Evolutionary conservation across 805 yeast species (phyloP).

Genomic region (Yarrowia porcina): DNA sequence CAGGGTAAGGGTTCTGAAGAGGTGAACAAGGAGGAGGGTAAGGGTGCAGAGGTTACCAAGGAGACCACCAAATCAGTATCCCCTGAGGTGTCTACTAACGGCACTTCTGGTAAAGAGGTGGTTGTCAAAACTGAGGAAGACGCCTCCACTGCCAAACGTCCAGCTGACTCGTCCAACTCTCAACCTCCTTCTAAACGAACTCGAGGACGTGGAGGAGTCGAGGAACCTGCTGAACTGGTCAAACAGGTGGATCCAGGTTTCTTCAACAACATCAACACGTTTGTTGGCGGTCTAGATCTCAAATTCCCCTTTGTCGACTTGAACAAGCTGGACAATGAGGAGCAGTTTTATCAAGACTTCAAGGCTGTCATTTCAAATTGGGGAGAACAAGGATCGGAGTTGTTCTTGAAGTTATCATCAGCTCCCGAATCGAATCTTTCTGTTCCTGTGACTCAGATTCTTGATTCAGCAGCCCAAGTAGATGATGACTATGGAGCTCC

Average conservation of each 20-base stretch:
- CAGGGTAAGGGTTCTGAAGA: not conserved
- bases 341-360: constrained; percentile 7
- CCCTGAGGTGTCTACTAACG: too few relatives aligned
- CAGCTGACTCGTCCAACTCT: not conserved
- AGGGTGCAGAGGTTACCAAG: too few relatives aligned
- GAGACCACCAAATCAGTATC: not conserved
- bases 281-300: not conserved
- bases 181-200: constrained; percentile 14
- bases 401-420: constrained; percentile 4
- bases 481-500: not conserved
- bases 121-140: not conserved
- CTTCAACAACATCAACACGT: not conserved
- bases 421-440: constrained; percentile 21
- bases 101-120: not conserved
- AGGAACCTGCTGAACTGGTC: not conserved
- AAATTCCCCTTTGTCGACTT: not conserved
- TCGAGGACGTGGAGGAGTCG: constrained; percentile 12
- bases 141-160: not conserved
- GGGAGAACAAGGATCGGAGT: constrained; percentile 21
- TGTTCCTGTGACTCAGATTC: constrained; percentile 20
- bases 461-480: constrained; percentile 11
- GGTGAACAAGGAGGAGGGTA: not conserved
- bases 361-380: constrained; percentile 12
- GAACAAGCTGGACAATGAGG: not conserved
- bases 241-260: not conserved